Percentiles rank a stretch among this genome's conserved stretches.
phyloP scores from a whole-genome alignment of 2,329 filamentous ascomycete species.

The Capronia americana region DNA sequence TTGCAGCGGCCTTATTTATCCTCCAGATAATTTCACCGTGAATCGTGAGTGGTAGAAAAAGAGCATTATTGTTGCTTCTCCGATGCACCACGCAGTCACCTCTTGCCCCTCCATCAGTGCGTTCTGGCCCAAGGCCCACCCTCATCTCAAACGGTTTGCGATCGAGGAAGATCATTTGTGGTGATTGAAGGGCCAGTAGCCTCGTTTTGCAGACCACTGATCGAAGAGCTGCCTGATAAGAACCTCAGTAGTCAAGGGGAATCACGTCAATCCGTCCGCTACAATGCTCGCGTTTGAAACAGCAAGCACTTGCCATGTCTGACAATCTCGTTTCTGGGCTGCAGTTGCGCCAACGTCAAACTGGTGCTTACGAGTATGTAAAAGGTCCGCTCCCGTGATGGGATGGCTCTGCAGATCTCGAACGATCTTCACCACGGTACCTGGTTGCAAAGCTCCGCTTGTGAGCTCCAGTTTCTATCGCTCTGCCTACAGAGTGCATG shows the following conservation, averaged over 20 bases:
- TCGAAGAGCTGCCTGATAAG: neutral
- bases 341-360: neutral
- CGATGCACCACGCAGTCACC: neutral
- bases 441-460: neutral
- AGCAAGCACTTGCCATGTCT: slow-evolving; percentile 2
- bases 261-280: slow-evolving; percentile 1
- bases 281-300: slow-evolving; percentile 11
- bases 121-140: neutral
- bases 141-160: slow-evolving; percentile 12
- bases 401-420: slow-evolving; percentile 12
- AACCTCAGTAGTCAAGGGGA: neutral
- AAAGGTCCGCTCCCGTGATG: slow-evolving; percentile 6
- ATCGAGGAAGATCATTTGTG: slow-evolving; percentile 13
- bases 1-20: neutral
- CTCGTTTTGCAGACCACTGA: neutral
- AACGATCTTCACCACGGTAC: neutral
- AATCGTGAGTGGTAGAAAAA: neutral
- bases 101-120: neutral
- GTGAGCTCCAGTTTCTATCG: neutral
- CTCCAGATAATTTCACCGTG: neutral
- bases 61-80: neutral
- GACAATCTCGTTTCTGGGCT: neutral
- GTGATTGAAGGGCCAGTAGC: slow-evolving; percentile 7
- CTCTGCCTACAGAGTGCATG: neutral
- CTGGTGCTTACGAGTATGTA: no score